Evolutionary conservation across 768 basidiomycete genomes (phyloP).

Genomic region (Cubamyces sp.): DNA sequence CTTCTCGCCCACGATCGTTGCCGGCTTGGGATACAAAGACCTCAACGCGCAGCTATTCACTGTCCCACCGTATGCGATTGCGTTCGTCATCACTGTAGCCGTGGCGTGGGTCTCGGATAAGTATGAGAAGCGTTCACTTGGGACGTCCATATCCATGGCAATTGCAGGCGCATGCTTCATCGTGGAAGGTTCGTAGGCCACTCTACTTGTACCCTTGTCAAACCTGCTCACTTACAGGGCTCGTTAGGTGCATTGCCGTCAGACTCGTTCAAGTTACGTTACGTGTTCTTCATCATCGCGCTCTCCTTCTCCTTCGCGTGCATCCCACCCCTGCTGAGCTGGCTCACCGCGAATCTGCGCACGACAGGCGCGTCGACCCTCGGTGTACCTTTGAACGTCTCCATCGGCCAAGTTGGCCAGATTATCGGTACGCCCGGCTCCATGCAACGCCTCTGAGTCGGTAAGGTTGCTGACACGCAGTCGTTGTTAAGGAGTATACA

Average conservation of each 20-base stretch:
- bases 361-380: slow-evolving; percentile 38
- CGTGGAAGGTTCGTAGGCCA: neutral
- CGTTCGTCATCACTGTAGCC: slow-evolving; percentile 32
- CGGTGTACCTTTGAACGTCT: slow-evolving; percentile 38
- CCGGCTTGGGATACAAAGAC: slow-evolving; percentile 58
- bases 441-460: neutral
- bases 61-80: slow-evolving; percentile 50
- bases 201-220: neutral
- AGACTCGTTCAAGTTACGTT: slow-evolving; percentile 34
- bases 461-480: neutral
- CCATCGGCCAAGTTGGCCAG: slow-evolving; percentile 41
- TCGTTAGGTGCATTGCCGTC: slow-evolving; percentile 28
- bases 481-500: slow-evolving; percentile 29
- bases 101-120: slow-evolving; percentile 29
- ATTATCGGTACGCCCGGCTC: slow-evolving; percentile 34
- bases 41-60: slow-evolving; percentile 63
- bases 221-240: neutral
- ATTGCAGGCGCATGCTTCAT: slow-evolving; percentile 28
- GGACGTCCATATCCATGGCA: slow-evolving; percentile 23
- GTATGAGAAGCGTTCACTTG: slow-evolving; percentile 26
- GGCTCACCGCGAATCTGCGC: slow-evolving; percentile 41
- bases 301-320: slow-evolving; percentile 39
- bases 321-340: slow-evolving; percentile 40
- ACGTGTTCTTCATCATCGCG: slow-evolving; percentile 38
- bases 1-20: slow-evolving; percentile 76